phyloP scores from a whole-genome alignment of 805 yeast genomes.

The Candida manassasensis region DNA sequence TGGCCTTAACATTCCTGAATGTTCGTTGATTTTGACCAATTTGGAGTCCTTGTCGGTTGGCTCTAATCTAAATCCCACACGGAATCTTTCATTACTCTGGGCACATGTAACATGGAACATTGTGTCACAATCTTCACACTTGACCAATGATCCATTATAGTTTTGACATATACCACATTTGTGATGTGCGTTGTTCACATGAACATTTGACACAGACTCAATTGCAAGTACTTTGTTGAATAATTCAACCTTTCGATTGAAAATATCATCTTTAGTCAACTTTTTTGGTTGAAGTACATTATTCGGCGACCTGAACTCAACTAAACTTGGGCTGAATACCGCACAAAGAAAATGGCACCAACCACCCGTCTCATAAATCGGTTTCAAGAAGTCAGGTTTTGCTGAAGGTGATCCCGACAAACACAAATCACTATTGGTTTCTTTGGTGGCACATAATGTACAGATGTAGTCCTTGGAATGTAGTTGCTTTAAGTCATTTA shows the following conservation, averaged over 20 bases:
- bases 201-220: slow-evolving; percentile 24
- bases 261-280: slow-evolving; percentile 3
- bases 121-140: slow-evolving; percentile 43
- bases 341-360: slow-evolving; percentile 84
- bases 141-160: slow-evolving; percentile 46
- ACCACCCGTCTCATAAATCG: slow-evolving; percentile 53
- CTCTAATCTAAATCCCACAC: slow-evolving; percentile 50
- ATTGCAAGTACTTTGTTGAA: slow-evolving; percentile 18
- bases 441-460: slow-evolving; percentile 57
- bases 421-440: slow-evolving; percentile 43
- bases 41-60: slow-evolving; percentile 16
- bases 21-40: slow-evolving; percentile 19
- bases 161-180: slow-evolving; percentile 45
- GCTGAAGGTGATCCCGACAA: slow-evolving; percentile 46
- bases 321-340: slow-evolving; percentile 43
- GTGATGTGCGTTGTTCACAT: slow-evolving; percentile 21
- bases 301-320: slow-evolving; percentile 42
- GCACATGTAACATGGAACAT: slow-evolving; percentile 56
- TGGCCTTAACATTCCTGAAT: slow-evolving; percentile 41
- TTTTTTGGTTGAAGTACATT: slow-evolving; percentile 2
- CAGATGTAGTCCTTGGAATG: slow-evolving; percentile 58
- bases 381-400: slow-evolving; percentile 61
- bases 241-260: slow-evolving; percentile 11
- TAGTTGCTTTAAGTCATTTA: slow-evolving; percentile 61
- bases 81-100: slow-evolving; percentile 39